These are phyloP conservation scores for Chaetomium strumarium DNA, from an alignment of 2,329 filamentous ascomycete species.

Conservation along the genomic window DNA sequence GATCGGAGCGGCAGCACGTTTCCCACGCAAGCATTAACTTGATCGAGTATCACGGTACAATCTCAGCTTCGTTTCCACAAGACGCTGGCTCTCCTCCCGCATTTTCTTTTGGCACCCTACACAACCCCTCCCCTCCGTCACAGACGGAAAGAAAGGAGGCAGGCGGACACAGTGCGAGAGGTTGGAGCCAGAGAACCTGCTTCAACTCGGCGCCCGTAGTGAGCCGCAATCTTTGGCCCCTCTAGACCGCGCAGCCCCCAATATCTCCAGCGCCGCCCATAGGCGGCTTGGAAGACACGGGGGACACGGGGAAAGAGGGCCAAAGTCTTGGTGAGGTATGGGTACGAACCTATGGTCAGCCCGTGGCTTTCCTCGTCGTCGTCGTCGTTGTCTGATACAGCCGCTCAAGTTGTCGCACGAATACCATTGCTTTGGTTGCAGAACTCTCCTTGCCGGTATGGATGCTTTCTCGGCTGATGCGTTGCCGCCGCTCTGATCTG, in stretches of 20 bases:
- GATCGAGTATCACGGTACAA: conserved; percentile 95
- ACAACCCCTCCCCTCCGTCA: conserved; percentile 22
- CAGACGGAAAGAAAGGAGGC: not conserved
- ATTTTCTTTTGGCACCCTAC: conserved; percentile 1
- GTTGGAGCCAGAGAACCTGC: conserved; percentile 47
- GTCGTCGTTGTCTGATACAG: conserved; percentile 3
- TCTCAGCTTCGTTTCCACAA: conserved; percentile 71
- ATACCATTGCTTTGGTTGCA: not conserved
- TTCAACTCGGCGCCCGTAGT: conserved; percentile 78
- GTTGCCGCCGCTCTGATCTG: conserved; percentile 59
- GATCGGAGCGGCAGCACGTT: conserved; percentile 84
- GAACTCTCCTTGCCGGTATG: conserved; percentile 12
- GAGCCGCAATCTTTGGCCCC: conserved; percentile 51
- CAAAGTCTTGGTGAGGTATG: conserved; percentile 29
- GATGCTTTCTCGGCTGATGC: conserved; percentile 17
- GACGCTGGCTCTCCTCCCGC: conserved; percentile 35
- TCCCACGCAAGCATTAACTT: conserved; percentile 99
- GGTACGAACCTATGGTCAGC: conserved; percentile 35
- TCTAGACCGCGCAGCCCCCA: conserved; percentile 20
- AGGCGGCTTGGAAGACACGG: not conserved
- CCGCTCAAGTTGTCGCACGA: not conserved
- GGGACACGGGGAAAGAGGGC: conserved; percentile 3
- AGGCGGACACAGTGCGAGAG: conserved; percentile 26
- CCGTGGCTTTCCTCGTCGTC: conserved; percentile 6
- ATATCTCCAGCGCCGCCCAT: not conserved